Conservation (phyloP, 202 grass and related monocot genomes). For the Schoenoplectus tabernaemontani region DNA sequence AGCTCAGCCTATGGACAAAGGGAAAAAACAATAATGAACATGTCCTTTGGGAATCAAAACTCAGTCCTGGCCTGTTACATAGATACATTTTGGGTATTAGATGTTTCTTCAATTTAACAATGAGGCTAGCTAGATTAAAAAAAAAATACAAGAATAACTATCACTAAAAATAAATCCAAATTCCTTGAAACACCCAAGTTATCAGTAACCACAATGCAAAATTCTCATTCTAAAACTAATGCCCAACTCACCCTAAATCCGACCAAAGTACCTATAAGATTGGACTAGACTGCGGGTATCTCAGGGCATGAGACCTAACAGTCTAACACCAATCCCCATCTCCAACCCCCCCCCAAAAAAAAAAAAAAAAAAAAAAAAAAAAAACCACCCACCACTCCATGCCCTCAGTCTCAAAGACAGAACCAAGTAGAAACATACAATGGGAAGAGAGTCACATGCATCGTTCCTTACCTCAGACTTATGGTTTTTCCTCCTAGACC, state of each 20-base stretch:
- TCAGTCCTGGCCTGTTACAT: neutral
- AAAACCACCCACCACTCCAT: no score
- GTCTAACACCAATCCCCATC: neutral
- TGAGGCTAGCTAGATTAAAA: neutral
- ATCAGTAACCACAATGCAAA: no score
- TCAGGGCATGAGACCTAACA: neutral
- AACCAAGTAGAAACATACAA: neutral
- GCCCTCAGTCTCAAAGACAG: neutral
- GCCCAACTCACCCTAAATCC: neutral
- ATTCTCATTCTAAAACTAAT: neutral
- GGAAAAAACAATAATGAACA: conserved; percentile 18
- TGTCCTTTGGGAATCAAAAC: neutral
- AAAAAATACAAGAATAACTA: neutral
- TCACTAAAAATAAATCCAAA: neutral
- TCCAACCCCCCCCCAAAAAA: neutral
- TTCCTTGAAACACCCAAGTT: neutral
- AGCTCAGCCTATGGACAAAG: conserved; percentile 42
- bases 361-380: no score
- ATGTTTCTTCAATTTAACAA: neutral
- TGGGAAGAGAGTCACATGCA: conserved; percentile 9
- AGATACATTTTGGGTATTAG: neutral
- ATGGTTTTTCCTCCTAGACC: conserved; percentile 78
- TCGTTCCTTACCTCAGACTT: conserved; percentile 50
- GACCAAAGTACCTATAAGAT: neutral
- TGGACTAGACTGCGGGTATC: neutral